phyloP scores from a whole-genome alignment of 192 early-diverging fungal species.

The Rhizophagus sp. region DNA sequence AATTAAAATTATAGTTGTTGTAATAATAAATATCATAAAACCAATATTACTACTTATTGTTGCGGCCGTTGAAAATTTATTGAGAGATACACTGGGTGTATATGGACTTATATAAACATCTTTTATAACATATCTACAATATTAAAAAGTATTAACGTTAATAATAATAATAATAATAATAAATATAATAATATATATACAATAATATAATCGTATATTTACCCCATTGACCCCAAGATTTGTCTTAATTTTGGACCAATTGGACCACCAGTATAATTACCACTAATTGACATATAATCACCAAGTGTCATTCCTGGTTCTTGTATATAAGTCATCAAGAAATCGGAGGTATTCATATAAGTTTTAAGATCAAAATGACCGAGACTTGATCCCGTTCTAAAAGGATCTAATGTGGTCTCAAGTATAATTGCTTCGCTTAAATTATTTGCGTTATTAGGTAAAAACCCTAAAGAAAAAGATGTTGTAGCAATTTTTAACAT shows the following conservation, averaged over 20 bases:
- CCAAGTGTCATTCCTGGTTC: slow-evolving; percentile 35
- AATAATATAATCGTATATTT: not conserved
- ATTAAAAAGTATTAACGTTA: not conserved
- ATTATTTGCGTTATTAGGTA: not conserved
- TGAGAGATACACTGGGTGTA: not conserved
- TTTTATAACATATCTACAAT: not conserved
- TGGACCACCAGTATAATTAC: slow-evolving; percentile 30
- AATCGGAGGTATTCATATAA: slow-evolving; percentile 34
- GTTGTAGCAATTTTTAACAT: not conserved
- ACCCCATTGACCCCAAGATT: slow-evolving; percentile 34
- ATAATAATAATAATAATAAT: not conserved
- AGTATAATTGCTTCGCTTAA: slow-evolving; percentile 12
- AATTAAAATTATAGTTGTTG: too few relatives aligned
- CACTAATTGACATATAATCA: slow-evolving; percentile 4
- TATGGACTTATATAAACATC: not conserved
- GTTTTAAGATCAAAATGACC: slow-evolving; percentile 38
- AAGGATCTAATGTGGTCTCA: slow-evolving; percentile 42
- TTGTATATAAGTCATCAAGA: slow-evolving; percentile 40
- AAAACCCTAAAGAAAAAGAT: not conserved
- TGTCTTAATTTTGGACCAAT: slow-evolving; percentile 34
- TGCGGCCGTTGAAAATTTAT: too few relatives aligned
- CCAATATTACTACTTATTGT: too few relatives aligned
- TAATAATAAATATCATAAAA: too few relatives aligned
- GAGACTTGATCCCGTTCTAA: slow-evolving; percentile 34
- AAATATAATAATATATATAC: too few relatives aligned